Evolutionary conservation across 1,139 yeast genomes (phyloP).

Genomic region (Hyphopichia wangnamkhiaoensis): DNA sequence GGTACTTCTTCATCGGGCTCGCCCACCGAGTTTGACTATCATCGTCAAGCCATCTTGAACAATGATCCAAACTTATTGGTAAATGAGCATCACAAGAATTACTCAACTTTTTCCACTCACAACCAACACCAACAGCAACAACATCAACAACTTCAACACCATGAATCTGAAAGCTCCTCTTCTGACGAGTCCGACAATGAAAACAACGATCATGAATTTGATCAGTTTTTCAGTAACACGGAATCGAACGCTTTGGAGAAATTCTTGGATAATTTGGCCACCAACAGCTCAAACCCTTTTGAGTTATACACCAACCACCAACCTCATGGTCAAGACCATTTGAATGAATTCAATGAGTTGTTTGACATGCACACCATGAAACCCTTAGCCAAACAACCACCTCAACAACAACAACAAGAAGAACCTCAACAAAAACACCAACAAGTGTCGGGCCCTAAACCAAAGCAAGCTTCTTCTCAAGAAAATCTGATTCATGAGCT

Average conservation of each 20-base stretch:
- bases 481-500: conserved; percentile 12
- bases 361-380: conserved; percentile 37
- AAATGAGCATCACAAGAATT: not conserved
- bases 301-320: conserved; percentile 27
- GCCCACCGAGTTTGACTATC: not conserved
- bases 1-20: not conserved
- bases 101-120: not conserved
- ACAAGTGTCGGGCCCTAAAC: conserved; percentile 7
- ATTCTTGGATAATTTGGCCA: conserved; percentile 47
- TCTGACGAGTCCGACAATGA: conserved; percentile 8
- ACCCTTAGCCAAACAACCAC: conserved; percentile 11
- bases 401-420: conserved; percentile 7
- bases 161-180: not conserved
- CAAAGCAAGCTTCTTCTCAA: not conserved
- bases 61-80: not conserved
- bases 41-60: not conserved
- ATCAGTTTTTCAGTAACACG: conserved; percentile 46
- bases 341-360: conserved; percentile 16
- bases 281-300: conserved; percentile 31
- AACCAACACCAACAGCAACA: not conserved
- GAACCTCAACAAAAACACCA: conserved; percentile 7
- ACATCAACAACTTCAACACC: not conserved
- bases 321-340: conserved; percentile 6
- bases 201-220: conserved; percentile 33
- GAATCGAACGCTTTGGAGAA: conserved; percentile 48